Percentiles rank a stretch among this genome's conserved stretches.
These are phyloP conservation scores for Cichorium intybus DNA, from an alignment of 140 eudicot species.

Conservation along the genomic window DNA sequence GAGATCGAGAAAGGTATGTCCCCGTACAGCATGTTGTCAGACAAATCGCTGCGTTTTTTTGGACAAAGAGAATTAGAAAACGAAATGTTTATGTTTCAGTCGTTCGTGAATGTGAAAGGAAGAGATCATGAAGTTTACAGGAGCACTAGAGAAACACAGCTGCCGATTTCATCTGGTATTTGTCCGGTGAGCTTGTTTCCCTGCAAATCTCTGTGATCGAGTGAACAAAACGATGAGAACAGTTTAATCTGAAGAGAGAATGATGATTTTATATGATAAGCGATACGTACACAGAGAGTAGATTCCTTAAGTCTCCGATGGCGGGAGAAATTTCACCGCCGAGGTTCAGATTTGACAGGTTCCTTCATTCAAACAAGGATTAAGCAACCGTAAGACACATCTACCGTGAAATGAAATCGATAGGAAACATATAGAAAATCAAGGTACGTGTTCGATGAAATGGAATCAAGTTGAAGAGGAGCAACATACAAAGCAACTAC, in stretches of 20 bases:
- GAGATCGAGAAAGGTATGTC: slow-evolving; percentile 88
- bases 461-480: background rate
- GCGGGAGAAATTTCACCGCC: slow-evolving; percentile 86
- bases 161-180: slow-evolving; percentile 88
- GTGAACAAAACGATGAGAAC: slow-evolving; percentile 13
- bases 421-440: background rate
- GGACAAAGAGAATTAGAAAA: background rate
- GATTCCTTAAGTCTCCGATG: slow-evolving; percentile 62
- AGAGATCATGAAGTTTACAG: slow-evolving; percentile 37
- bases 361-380: slow-evolving; percentile 35
- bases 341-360: slow-evolving; percentile 72
- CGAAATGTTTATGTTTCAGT: background rate
- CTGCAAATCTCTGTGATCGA: slow-evolving; percentile 64
- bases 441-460: background rate
- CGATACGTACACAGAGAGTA: slow-evolving; percentile 53
- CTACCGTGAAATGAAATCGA: background rate
- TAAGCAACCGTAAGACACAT: background rate
- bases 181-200: slow-evolving; percentile 83
- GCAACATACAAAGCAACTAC: slow-evolving; percentile 70
- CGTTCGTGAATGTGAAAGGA: background rate
- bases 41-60: slow-evolving; percentile 57
- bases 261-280: background rate
- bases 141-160: slow-evolving; percentile 51
- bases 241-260: background rate
- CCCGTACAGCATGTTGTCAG: slow-evolving; percentile 72